Base-by-base conservation (phyloP, 306 rosid species). In the Senna siamea region DNA sequence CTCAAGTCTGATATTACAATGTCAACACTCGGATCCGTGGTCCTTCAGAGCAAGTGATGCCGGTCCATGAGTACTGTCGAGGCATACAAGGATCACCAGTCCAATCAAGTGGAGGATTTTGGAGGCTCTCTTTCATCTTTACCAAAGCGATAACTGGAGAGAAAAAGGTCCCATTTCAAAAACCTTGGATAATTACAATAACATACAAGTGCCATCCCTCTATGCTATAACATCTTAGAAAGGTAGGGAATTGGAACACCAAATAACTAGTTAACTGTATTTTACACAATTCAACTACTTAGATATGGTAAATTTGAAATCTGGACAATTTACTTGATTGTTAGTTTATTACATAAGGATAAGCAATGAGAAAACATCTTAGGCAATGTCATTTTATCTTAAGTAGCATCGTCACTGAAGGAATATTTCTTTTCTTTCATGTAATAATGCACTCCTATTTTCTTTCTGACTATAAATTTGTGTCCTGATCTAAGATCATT, bases 51-150 rank as follows among this genome's bases (percentile, higher is more conserved):
- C 70, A 65, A 7, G 53, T 65, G 84, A 95, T 68, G 66, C 99
- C 99, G 1, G 90, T 92, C 99, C 98, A 92, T 23, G 96, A 84
- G 75, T 92, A 95, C 56, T 79, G 78, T 17, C 23, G 82, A 74
- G 98, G 98, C 82, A 82, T 22, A 63, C 99, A 92, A 48, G 99
- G 99, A 82, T 95, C 98, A 14, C 99, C 99, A 82, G 74, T 89
- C 99, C 97, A 95, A 75, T 82, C 88, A 50, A 48, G 73, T 53
- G 97, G 99, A 78, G 87, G 82, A 78, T 88, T 92, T 78, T 47
- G 73, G 52, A 92, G 78, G 69, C 85, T 80, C 17, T 37, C 76
- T 74, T 86, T 95, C 19, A 92, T 17, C 52, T 34, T 68, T 78
- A 19, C 76, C 89, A 92, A 77, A 68, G 90, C 90, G 77, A 85